phyloP scores from a whole-genome alignment of 306 rosid genomes.

The Notholithocarpus densiflorus region DNA sequence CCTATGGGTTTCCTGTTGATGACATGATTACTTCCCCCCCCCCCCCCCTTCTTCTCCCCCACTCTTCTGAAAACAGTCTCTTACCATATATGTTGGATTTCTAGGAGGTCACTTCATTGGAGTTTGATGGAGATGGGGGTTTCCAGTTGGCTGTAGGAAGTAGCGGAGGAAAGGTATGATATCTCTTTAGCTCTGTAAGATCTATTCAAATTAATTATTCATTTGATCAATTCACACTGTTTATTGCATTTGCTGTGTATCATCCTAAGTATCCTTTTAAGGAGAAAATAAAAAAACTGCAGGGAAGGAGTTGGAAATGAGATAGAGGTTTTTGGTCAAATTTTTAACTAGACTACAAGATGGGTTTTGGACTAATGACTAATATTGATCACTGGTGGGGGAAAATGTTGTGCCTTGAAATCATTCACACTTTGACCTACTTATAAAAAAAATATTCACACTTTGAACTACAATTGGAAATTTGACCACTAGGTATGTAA shows the following conservation, averaged over 20 bases:
- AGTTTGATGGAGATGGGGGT: conserved; percentile 74
- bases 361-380: not conserved
- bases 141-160: conserved; percentile 91
- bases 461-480: not conserved
- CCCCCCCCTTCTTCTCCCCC: not conserved
- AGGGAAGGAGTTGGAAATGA: not conserved
- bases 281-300: conserved; percentile 1
- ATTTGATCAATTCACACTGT: not conserved
- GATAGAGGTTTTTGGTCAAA: not conserved
- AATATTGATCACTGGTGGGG: not conserved
- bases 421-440: not conserved
- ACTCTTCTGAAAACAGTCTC: conserved; percentile 3
- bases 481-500: not conserved
- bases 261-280: not conserved
- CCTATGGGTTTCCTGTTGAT: not conserved
- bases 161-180: conserved; percentile 84
- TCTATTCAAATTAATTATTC: not conserved
- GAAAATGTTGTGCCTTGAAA: not conserved
- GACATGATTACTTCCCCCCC: conserved; percentile 1
- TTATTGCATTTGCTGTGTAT: not conserved
- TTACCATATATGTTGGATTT: conserved; percentile 9
- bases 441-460: no score
- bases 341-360: not conserved
- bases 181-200: not conserved
- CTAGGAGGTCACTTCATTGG: conserved; percentile 91